Evolutionary conservation across 1,284 basidiomycete species (phyloP), one percentile per base, ranked within the genome.

Genomic region (Peniophora sp.): DNA sequence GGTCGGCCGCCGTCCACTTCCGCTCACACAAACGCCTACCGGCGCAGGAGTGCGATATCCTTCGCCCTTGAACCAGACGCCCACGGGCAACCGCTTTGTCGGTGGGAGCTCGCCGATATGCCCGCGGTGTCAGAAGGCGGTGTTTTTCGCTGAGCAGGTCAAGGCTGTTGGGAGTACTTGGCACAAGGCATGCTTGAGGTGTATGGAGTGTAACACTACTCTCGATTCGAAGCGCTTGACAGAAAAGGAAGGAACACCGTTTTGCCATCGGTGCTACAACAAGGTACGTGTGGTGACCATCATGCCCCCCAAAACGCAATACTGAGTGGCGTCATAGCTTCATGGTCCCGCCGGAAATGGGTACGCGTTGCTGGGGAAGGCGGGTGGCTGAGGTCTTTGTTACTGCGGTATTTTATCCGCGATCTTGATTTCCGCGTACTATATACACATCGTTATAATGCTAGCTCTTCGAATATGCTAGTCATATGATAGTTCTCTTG

Each of bases 151-250:
- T 24, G 82, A 84, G 63, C 81, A 82, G 68, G 78, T 85, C 52
- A 86, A 86, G 65, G 86, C 87, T 2, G 74, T 85, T 3, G 83
- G 84, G 15, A 83, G 86, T 69, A 84, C 81, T 34, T 90, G 73
- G 64, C 87, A 90, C 56, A 88, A 86, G 61, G 69, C 67, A n/a
- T 90, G 88, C 60, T 64, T 90, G 55, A 70, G 86, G 18, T 90
- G 87, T 60, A 73, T 73, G 3, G 81, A 81, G 55, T 90, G 87
- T 58, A 75, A 71, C 52, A 79, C 81, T 0, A 59, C 69, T 5
- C 68, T 90, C 20, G 86, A 88, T 59, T 84, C 86, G 35, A 80
- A 70, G 41, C 75, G 78, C 24, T 63, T 90, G 52, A 78, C 83
- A 22, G 87, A 90, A 63, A 83, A 84, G 60, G 85, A 87, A 41